These are phyloP conservation scores for Sodiomyces alkalinus DNA, from an alignment of 2,329 filamentous ascomycete species.

Conservation along the genomic window DNA sequence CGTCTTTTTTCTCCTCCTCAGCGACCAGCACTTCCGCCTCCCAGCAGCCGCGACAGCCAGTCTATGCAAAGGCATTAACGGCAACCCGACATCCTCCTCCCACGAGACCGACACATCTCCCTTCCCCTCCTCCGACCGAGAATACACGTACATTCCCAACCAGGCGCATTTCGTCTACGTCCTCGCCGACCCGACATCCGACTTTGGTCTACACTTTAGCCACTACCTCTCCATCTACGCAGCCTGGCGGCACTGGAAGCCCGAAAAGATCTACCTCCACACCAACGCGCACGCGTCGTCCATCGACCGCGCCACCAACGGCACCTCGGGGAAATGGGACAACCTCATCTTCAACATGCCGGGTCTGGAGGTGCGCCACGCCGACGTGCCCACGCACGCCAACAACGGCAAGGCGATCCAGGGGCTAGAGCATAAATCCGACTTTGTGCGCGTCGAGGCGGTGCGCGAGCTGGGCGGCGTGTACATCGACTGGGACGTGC, in stretches of 20 bases:
- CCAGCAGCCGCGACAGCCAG: too few species aligned
- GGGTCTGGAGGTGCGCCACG: conserved; percentile 6
- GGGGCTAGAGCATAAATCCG: conserved; percentile 3
- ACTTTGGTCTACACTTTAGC: conserved; percentile 11
- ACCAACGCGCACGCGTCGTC: conserved; percentile 11
- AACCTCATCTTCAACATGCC: conserved; percentile 11
- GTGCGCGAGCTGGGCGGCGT: conserved; percentile 11
- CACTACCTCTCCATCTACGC: conserved; percentile 13
- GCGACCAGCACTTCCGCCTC: too few species aligned
- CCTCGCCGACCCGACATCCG: conserved; percentile 6
- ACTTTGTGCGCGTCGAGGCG: conserved; percentile 5
- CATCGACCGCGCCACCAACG: conserved; percentile 5
- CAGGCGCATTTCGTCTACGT: conserved; percentile 12
- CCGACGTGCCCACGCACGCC: background rate
- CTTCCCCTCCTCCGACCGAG: too few species aligned
- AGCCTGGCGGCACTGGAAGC: conserved; percentile 8
- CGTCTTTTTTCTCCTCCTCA: background rate
- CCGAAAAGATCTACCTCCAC: conserved; percentile 12
- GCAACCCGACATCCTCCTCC: background rate
- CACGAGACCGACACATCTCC: too few species aligned
- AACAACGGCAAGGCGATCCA: background rate
- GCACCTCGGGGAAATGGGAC: conserved; percentile 10
- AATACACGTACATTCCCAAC: conserved; percentile 15
- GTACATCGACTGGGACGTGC: conserved; percentile 12
- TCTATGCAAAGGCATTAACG: background rate